Base-by-base conservation (phyloP, 192 early-diverging fungal genomes). In the Lobosporangium transversale region DNA sequence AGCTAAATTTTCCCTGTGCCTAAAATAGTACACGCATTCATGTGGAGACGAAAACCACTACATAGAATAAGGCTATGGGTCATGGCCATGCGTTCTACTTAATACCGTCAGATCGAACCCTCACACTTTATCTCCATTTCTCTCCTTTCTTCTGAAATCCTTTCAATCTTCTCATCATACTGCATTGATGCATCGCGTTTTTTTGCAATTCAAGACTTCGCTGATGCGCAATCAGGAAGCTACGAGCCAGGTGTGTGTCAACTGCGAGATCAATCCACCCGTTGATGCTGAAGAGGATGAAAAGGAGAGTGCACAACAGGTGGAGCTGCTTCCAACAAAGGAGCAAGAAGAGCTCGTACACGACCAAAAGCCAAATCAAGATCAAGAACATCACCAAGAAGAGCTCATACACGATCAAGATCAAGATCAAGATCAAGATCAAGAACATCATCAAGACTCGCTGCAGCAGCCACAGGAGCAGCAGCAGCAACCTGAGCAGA, bases 191-290 rank as follows among this genome's bases (percentile, higher is more conserved):
- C 30, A 27, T 23, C 20, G 17, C 23, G 14, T 5, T 20, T 11
- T 43, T n/a, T n/a, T n/a, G n/a, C n/a, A n/a, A n/a, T n/a, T n/a
- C n/a, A n/a, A 69, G 67, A 60, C 58, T 1, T 40, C 67, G 20
- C 50, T 69, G 50, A 71, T 71, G 69, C 59, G 69, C 35, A 71
- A 71, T 47, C 59, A 40, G 18, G 69, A 71, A 47, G 59, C 69
- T 14, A 71, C 69, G 31, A 63, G 29, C 52, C 69, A 71, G 47
- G 45, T 71, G 48, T 71, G 60, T 17, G 69, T 71, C 26, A 63
- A 52, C 53, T 71, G 69, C 26, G 60, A 71, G 48, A 54, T 71
- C 69, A 62, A 63, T 29, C 69, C 69, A 26, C 69, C 69, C 14
- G 47, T 71, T 32, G 69, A 71, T 31, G 26, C 45, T 3, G 68